A percentile compares a stretch with the other conserved stretches of the same genome.
Conservation (phyloP, 108 stramenopile species). For the Schizochytrium sp. region DNA sequence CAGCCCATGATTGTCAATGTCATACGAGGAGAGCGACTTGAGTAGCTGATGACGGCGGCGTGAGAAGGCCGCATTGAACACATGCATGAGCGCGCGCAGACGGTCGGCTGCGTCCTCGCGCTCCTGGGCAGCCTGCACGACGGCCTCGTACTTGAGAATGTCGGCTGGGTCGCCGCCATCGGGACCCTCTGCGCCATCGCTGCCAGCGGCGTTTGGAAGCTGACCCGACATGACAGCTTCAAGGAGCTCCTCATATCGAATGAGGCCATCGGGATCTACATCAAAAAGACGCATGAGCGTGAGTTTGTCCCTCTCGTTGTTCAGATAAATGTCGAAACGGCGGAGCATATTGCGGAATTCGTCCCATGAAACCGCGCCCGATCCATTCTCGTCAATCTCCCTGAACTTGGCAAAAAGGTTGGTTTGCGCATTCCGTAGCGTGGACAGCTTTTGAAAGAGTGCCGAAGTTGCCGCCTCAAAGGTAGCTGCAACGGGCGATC, state of each 20-base stretch:
- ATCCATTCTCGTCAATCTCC: neutral
- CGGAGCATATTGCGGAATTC: conserved; percentile 4
- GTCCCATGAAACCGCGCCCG: neutral
- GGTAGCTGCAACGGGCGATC: neutral
- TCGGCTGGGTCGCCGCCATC: neutral
- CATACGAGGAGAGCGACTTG: neutral
- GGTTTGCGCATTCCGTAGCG: neutral
- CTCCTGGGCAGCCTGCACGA: neutral
- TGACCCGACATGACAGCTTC: neutral
- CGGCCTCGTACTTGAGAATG: neutral
- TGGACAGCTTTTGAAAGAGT: neutral
- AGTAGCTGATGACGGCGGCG: neutral
- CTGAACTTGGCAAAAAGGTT: neutral
- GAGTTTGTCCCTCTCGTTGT: conserved; percentile 34
- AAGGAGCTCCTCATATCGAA: conserved; percentile 40
- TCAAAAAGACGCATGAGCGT: conserved; percentile 38
- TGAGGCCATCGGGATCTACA: conserved; percentile 36
- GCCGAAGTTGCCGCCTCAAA: neutral
- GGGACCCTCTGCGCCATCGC: neutral
- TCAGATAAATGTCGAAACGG: conserved; percentile 9
- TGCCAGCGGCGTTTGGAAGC: neutral
- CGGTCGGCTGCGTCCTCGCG: neutral
- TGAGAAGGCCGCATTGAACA: neutral
- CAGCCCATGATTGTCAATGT: neutral
- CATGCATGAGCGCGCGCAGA: neutral